Evolutionary conservation across 257 asterid genomes (phyloP).

Genomic region (Lycium ferocissimum): DNA sequence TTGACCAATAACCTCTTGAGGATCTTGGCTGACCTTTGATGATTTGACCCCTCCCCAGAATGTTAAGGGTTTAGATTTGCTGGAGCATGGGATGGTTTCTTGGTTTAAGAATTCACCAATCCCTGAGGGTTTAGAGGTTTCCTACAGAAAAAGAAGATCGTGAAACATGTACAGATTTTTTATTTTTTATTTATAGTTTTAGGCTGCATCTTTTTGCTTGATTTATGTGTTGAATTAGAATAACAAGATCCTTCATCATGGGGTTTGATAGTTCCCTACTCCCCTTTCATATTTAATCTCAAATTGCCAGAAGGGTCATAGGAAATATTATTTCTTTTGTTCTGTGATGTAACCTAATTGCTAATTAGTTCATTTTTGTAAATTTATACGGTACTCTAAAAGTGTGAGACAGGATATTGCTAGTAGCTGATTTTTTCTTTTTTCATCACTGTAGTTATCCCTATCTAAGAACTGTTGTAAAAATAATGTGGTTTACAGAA

Average conservation of each 20-base stretch:
- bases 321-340: neutral
- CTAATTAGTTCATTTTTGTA: neutral
- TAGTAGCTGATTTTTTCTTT: neutral
- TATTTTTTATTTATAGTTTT: neutral
- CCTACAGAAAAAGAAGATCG: neutral
- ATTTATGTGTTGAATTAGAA: neutral
- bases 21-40: neutral
- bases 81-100: neutral
- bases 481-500: neutral
- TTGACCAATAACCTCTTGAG: neutral
- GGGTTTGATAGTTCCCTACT: neutral
- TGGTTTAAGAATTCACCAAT: too few relatives aligned
- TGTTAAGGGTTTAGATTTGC: neutral
- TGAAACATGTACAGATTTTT: too few relatives aligned
- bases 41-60: neutral
- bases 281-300: neutral
- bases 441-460: constrained; percentile 18
- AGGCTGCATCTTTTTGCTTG: neutral
- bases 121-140: too few relatives aligned
- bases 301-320: neutral
- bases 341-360: neutral
- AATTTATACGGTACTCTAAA: neutral
- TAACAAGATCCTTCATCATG: neutral
- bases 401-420: neutral
- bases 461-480: neutral